Evolutionary conservation across 768 basidiomycete genomes (phyloP).

Genomic region (Lentinula raphanica): DNA sequence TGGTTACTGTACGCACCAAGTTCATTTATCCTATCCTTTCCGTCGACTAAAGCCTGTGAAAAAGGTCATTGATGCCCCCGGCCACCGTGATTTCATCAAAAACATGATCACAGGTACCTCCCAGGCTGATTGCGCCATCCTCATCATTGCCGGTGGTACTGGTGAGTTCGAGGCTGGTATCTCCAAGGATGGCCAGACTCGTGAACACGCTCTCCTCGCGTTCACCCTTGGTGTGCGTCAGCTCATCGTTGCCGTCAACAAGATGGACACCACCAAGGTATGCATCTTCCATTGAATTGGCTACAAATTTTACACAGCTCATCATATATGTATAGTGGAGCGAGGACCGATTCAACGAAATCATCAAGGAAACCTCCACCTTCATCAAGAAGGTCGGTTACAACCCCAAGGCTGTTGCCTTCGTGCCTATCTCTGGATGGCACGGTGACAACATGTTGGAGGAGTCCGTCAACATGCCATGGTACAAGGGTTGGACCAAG

Average conservation of each 20-base stretch:
- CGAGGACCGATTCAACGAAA: conserved; percentile 99
- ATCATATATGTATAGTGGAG: conserved; percentile 66
- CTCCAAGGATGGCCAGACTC: conserved; percentile 99
- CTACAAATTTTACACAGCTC: not conserved
- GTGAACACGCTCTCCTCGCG: conserved; percentile 99
- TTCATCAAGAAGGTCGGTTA: conserved; percentile 99
- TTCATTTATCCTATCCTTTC: conserved; percentile 5
- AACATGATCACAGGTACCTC: conserved; percentile 99
- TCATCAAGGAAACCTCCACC: conserved; percentile 93
- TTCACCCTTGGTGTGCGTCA: conserved; percentile 99
- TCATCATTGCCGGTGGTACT: conserved; percentile 98
- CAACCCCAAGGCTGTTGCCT: conserved; percentile 97
- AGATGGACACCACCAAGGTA: conserved; percentile 99
- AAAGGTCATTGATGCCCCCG: conserved; percentile 98
- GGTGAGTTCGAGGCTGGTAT: conserved; percentile 99
- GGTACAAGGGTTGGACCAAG: conserved; percentile 99
- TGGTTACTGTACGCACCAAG: conserved; percentile 70
- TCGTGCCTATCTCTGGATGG: conserved; percentile 99
- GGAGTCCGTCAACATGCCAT: conserved; percentile 96
- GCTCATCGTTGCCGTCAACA: conserved; percentile 99
- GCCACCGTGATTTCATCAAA: conserved; percentile 99
- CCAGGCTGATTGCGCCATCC: conserved; percentile 99
- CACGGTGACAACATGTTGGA: conserved; percentile 99
- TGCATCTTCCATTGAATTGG: conserved; percentile 8
- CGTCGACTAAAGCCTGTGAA: conserved; percentile 15